Evolutionary conservation across 208 protist species (phyloP), one percentile per base, ranked within the genome.

Genomic region (Angomonas deanei): DNA sequence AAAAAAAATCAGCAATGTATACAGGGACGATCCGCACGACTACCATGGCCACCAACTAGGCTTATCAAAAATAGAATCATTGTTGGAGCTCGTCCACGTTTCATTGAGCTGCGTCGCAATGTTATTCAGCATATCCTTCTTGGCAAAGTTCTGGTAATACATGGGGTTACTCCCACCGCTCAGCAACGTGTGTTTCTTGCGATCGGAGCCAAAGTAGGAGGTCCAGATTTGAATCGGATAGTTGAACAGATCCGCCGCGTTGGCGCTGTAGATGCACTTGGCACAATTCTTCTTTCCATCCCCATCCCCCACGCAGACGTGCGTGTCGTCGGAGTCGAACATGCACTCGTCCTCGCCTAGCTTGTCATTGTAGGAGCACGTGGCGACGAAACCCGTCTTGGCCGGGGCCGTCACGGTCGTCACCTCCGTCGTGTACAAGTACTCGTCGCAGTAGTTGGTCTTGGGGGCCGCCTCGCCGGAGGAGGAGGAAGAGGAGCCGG

Each of bases 131-230:
- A 88, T 58, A 10, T 60, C 23, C 23, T 34, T 60, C 19, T 68
- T 49, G 2, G 65, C 71, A 59, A 84, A 93, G n/a, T 64, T 31
- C 1, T 55, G n/a, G 63, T 67, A 92, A 55, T 80, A 81, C 10
- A 96, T 30, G 23, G 90, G 90, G 66, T 92, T 91, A 15, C 66
- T 58, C 15, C 84, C 84, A 50, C 86, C 74, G 58, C 86, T 93
- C 0, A 49, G 76, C 38, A 96, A 64, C 19, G 76, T 64, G 5
- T 30, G 46, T 23, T 64, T 53, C 21, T 73, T 72, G 3, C 21
- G n/a, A 52, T 96, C 90, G 0, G 86, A 91, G 54, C 90, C 90
- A 36, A 86, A 76, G 72, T 93, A 96, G 0, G 84, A 87, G 21
- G 69, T 61, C 80, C 78, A 90, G 19, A 94, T 66, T 10, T 70